Evolutionary conservation across 2,329 filamentous ascomycete genomes (phyloP).

Genomic region (Pyrenochaeta sp.): DNA sequence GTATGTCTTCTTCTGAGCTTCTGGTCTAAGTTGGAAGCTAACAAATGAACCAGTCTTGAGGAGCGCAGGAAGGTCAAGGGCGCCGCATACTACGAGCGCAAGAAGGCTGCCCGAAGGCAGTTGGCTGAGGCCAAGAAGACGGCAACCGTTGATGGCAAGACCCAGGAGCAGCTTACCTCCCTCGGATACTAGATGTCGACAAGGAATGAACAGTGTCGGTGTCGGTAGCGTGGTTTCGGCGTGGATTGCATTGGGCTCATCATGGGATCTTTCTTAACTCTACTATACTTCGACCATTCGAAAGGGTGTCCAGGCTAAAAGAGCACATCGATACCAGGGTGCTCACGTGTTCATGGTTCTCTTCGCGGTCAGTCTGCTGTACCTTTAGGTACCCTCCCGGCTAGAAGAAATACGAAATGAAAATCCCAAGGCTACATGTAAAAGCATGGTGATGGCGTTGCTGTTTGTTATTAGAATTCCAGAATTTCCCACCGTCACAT

Average conservation of each 20-base stretch:
- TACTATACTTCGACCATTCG: slow-evolving; percentile 47
- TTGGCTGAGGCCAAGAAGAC: slow-evolving; percentile 91
- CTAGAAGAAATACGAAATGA: slow-evolving; percentile 50
- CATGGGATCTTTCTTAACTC: slow-evolving; percentile 48
- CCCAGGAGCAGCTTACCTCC: slow-evolving; percentile 84
- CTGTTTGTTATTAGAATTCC: slow-evolving; percentile 8
- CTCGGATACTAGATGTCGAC: slow-evolving; percentile 80
- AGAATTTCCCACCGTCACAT: background rate
- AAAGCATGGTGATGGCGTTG: slow-evolving; percentile 45
- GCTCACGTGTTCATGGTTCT: slow-evolving; percentile 50
- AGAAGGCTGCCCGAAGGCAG: slow-evolving; percentile 94
- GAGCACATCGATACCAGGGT: slow-evolving; percentile 44
- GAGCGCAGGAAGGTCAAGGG: slow-evolving; percentile 99
- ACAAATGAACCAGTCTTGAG: slow-evolving; percentile 75
- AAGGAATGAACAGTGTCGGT: slow-evolving; percentile 39
- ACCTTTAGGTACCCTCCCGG: slow-evolving; percentile 47
- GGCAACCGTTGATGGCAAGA: slow-evolving; percentile 85
- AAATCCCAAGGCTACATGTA: slow-evolving; percentile 46
- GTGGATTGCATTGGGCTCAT: slow-evolving; percentile 49
- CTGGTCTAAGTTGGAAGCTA: slow-evolving; percentile 17
- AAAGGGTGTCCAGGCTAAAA: slow-evolving; percentile 49
- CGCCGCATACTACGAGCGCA: slow-evolving; percentile 99
- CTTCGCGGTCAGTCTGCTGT: slow-evolving; percentile 47
- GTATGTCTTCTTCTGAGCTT: slow-evolving; percentile 64
- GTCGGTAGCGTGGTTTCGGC: slow-evolving; percentile 43